Conservation (phyloP, 225 moss, liverwort and hornwort genomes). For the Straminergon stramineum region DNA sequence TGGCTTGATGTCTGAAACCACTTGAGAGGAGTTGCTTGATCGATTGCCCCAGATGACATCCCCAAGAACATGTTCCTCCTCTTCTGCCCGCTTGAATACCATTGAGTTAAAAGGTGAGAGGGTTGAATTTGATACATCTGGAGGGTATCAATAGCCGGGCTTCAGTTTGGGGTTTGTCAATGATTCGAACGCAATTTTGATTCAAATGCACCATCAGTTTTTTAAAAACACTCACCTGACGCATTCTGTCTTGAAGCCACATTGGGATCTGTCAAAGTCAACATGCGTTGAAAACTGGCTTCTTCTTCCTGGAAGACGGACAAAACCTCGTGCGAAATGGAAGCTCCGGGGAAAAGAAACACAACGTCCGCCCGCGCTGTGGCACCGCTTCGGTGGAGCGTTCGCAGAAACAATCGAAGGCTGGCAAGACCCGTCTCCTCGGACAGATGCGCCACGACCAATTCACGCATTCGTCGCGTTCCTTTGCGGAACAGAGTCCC, state of each 20-base stretch:
- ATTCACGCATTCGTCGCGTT: conserved; percentile 22
- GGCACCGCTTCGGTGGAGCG: conserved; percentile 31
- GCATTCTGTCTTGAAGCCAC: neutral
- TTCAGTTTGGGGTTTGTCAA: neutral
- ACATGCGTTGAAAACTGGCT: conserved; percentile 17
- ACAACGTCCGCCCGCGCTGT: conserved; percentile 35
- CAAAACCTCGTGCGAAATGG: neutral
- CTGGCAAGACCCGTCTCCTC: conserved; percentile 2
- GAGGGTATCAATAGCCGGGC: neutral
- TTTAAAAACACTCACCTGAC: neutral
- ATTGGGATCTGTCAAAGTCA: neutral
- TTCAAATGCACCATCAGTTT: neutral
- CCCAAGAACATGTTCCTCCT: conserved; percentile 41
- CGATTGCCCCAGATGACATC: conserved; percentile 49
- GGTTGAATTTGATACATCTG: conserved; percentile 30
- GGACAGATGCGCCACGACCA: conserved; percentile 24
- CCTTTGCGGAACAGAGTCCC: conserved; percentile 30
- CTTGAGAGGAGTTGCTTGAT: neutral
- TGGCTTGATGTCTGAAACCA: neutral
- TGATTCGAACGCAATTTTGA: neutral
- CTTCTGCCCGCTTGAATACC: conserved; percentile 54
- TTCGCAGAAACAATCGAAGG: conserved; percentile 20
- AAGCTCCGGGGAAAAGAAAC: conserved; percentile 11
- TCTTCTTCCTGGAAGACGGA: conserved; percentile 22
- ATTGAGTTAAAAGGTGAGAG: conserved; percentile 41